These are phyloP conservation scores for Sporormia fimetaria DNA, from an alignment of 495 filamentous ascomycete genomes.

Conservation along the genomic window DNA sequence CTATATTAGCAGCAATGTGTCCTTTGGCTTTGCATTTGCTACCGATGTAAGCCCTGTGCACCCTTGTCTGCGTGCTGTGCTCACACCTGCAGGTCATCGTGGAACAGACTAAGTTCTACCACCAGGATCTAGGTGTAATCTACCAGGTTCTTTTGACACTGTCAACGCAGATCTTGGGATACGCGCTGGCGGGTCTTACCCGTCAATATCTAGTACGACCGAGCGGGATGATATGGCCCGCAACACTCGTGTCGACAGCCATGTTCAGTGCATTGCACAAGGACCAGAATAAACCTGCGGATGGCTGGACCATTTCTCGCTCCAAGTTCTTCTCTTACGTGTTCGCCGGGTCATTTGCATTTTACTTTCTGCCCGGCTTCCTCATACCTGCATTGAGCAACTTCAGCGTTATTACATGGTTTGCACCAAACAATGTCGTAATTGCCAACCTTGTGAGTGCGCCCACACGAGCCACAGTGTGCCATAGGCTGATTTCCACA, in stretches of 20 bases:
- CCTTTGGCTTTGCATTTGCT: constrained; percentile 81
- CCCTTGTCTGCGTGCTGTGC: background rate
- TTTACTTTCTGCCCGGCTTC: constrained; percentile 81
- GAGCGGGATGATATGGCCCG: constrained; percentile 86
- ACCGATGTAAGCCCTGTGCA: constrained; percentile 45
- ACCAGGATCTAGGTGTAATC: constrained; percentile 58
- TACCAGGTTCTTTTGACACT: constrained; percentile 73
- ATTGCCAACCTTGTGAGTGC: constrained; percentile 53
- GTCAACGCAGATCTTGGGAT: constrained; percentile 76
- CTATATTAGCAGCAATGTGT: constrained; percentile 80
- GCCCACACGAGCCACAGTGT: background rate
- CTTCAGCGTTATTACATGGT: constrained; percentile 87
- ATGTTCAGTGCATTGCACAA: constrained; percentile 82
- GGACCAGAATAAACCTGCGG: constrained; percentile 63
- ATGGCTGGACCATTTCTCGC: constrained; percentile 73
- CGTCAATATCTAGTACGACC: constrained; percentile 72
- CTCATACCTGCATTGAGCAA: constrained; percentile 79
- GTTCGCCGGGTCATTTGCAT: constrained; percentile 34
- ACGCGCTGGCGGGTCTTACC: constrained; percentile 69
- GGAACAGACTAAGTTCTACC: constrained; percentile 77
- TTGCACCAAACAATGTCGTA: constrained; percentile 65
- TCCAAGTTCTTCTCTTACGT: constrained; percentile 65
- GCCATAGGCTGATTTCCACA: constrained; percentile 9
- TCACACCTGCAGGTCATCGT: constrained; percentile 51
- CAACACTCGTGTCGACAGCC: constrained; percentile 74